Percentiles rank a stretch among this genome's conserved stretches.
Conservation (phyloP, 1,284 basidiomycete genomes). For the Leccinum insolens region DNA sequence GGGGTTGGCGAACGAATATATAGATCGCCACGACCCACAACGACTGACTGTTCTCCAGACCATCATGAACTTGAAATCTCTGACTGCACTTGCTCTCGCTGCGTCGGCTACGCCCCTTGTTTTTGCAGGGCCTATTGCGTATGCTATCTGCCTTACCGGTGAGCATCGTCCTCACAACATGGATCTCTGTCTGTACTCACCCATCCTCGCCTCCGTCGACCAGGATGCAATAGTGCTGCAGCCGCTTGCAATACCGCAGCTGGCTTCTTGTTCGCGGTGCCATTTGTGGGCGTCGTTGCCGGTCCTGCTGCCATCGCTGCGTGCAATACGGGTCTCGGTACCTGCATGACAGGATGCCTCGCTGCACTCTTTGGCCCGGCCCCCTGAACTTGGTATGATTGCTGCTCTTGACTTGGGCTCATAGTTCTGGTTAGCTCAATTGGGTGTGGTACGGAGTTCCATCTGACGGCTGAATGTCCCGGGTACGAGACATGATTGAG, state of each 20-base stretch:
- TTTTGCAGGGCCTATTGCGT: slow-evolving; percentile 44
- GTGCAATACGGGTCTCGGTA: slow-evolving; percentile 55
- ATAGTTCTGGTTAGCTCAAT: neutral
- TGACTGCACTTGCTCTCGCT: slow-evolving; percentile 23
- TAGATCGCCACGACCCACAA: neutral
- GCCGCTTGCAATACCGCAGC: slow-evolving; percentile 58
- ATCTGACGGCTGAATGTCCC: slow-evolving; percentile 7
- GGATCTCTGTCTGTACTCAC: neutral
- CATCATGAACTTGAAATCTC: slow-evolving; percentile 32
- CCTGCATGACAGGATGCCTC: slow-evolving; percentile 47
- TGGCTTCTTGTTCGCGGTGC: slow-evolving; percentile 53
- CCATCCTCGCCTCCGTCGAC: neutral
- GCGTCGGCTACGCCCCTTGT: slow-evolving; percentile 25
- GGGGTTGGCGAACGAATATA: neutral
- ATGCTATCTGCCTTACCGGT: slow-evolving; percentile 54
- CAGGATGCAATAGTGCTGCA: slow-evolving; percentile 56
- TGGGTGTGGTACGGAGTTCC: neutral
- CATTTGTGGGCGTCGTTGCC: slow-evolving; percentile 26
- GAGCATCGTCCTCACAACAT: neutral
- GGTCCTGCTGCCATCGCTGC: slow-evolving; percentile 49
- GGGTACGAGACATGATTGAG: slow-evolving; percentile 6
- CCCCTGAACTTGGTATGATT: slow-evolving; percentile 18
- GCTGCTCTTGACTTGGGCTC: neutral
- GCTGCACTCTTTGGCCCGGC: slow-evolving; percentile 37
- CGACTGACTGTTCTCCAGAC: neutral